Evolutionary conservation across 1,139 yeast species (phyloP), one percentile per base, ranked within the genome.

Genomic region (Tardiomyces digboiensis): DNA sequence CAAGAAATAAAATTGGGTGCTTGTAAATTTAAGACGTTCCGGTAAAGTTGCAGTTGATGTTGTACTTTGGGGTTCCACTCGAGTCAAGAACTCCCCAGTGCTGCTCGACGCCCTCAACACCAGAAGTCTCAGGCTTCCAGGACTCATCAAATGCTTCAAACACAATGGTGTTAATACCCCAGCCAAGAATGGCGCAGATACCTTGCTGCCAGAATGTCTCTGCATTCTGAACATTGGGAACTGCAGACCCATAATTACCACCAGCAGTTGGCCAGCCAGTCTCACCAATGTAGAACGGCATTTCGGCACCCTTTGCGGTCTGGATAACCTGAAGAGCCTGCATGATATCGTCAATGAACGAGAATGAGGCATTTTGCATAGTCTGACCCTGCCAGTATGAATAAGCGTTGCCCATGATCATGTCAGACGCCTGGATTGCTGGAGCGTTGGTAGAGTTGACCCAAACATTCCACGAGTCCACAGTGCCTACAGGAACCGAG

Each of bases 351-450:
- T 88, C 96, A 55, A 87, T 78, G 82, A 88, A 88, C 5, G 96
- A 85, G 74, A 77, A 84, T 20, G 95, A 78, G 37, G 96, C 78
- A 49, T 54, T 87, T 47, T 67, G 61, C 74, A 74, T 75, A 56
- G 89, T 76, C 71, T 86, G 96, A 39, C 97, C 97, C 72, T 91
- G 97, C 97, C 97, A 91, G 82, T 87, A 89, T 18, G 97, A 83
- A 75, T 89, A 91, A 44, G 96, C 97, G 64, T 91, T 89, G 59
- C 95, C 93, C 64, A 81, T 82, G 51, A 88, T 78, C 57, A 86
- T 71, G 66, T 89, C 97, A 42, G 93, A 73, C 41, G 86, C 91
- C 62, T 77, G 57, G 60, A 91, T 80, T 44, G 82, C 95, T 29
- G 82, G 76, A 45, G 68, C 59, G 53, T 81, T 72, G 54, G 71